Percentiles rank a stretch among this genome's conserved stretches.
Conservation (phyloP, 805 yeast species). For the Blastobotrys chiropterorum region DNA sequence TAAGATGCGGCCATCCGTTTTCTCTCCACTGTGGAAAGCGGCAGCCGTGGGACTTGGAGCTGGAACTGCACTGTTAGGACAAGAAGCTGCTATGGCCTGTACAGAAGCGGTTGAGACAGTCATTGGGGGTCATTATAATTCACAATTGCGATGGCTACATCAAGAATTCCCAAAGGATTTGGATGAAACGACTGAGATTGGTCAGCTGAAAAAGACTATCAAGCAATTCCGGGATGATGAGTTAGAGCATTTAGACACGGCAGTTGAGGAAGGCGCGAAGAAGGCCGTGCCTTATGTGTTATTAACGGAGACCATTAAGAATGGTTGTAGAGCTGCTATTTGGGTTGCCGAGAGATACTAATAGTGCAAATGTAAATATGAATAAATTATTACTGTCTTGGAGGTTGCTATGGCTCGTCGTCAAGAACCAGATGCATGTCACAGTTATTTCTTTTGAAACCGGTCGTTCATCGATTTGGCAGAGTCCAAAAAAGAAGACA, state of each 20-base stretch:
- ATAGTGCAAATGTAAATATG: too few species aligned
- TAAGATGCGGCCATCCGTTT: slow-evolving; percentile 82
- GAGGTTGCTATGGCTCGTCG: too few species aligned
- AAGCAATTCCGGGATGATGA: slow-evolving; percentile 87
- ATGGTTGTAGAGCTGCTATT: slow-evolving; percentile 80
- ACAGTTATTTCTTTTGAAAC: too few species aligned
- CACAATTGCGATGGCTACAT: slow-evolving; percentile 71
- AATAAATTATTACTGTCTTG: too few species aligned
- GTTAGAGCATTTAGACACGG: slow-evolving; percentile 90
- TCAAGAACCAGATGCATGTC: too few species aligned
- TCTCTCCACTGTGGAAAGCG: slow-evolving; percentile 89
- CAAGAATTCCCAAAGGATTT: slow-evolving; percentile 50
- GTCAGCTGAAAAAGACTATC: slow-evolving; percentile 59
- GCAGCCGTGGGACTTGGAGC: slow-evolving; percentile 88
- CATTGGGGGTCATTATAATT: slow-evolving; percentile 92
- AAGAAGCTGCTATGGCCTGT: slow-evolving; percentile 99
- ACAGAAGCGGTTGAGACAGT: slow-evolving; percentile 98
- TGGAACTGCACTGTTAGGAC: slow-evolving; percentile 77
- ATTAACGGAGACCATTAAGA: slow-evolving; percentile 80
- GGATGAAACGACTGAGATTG: slow-evolving; percentile 48
- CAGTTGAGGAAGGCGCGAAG: slow-evolving; percentile 85
- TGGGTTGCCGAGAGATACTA: slow-evolving; percentile 83
- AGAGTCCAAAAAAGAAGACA: too few species aligned
- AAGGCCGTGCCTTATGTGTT: slow-evolving; percentile 88
- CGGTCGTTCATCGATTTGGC: too few species aligned